A percentile compares a stretch with the other conserved stretches of the same genome.
Conservation (phyloP, 805 yeast genomes). For the Sugiyamaella marilandica region DNA sequence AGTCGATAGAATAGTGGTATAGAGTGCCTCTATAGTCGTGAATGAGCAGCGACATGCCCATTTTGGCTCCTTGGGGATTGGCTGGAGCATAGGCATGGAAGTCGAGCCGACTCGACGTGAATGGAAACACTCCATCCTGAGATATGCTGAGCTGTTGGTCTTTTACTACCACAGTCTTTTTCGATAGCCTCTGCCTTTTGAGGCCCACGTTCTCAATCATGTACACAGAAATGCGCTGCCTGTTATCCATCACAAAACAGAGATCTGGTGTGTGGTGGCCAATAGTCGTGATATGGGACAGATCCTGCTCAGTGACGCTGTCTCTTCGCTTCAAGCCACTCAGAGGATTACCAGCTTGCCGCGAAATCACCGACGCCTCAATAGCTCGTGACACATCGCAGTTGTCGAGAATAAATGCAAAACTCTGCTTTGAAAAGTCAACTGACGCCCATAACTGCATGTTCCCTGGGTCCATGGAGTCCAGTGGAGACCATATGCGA, state of each 20-base stretch:
- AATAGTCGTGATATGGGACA: conserved; percentile 17
- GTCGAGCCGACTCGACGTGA: conserved; percentile 7
- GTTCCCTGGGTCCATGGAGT: conserved; percentile 19
- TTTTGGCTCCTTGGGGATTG: background rate
- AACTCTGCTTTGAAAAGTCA: conserved; percentile 33
- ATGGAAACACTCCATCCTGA: conserved; percentile 8
- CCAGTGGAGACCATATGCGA: conserved; percentile 52
- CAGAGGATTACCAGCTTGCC: background rate
- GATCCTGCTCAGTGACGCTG: conserved; percentile 10
- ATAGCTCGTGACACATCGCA: conserved; percentile 32
- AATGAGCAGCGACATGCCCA: conserved; percentile 24
- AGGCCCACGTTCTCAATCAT: conserved; percentile 48
- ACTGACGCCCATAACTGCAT: conserved; percentile 41
- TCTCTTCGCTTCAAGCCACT: background rate
- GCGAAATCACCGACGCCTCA: conserved; percentile 17
- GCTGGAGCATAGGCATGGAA: conserved; percentile 10
- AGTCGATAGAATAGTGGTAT: conserved; percentile 33
- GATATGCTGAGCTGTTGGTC: conserved; percentile 8
- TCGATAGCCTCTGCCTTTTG: conserved; percentile 42
- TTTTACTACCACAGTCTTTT: conserved; percentile 36
- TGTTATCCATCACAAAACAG: conserved; percentile 11
- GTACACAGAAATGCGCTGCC: conserved; percentile 34
- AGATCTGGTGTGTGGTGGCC: conserved; percentile 20
- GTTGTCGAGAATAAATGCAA: conserved; percentile 39
- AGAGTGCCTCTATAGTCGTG: conserved; percentile 28